A percentile compares a stretch with the other conserved stretches of the same genome.
Conservation (phyloP, 129 eudicot species). For the Sambucus nigra region DNA sequence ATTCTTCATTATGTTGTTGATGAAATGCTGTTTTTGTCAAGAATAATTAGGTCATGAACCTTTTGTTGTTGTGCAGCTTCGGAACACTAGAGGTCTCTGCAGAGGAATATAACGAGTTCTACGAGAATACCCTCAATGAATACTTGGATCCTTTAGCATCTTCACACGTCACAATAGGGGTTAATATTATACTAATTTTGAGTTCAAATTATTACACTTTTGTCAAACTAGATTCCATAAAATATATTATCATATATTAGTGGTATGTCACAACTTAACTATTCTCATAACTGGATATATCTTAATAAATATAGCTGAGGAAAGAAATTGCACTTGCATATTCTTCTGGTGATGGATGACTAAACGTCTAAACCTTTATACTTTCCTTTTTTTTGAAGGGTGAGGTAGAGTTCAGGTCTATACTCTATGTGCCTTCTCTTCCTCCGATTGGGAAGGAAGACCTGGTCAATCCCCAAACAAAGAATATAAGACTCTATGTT, state of each 20-base stretch:
- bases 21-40: not conserved
- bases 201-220: too few relatives aligned
- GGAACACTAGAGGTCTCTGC: conserved; percentile 81
- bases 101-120: conserved; percentile 87
- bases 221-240: not conserved
- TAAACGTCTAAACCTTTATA: not conserved
- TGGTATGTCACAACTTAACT: too few relatives aligned
- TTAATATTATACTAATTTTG: conserved; percentile 5
- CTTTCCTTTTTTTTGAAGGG: conserved; percentile 37
- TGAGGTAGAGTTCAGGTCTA: conserved; percentile 91
- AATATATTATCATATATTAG: not conserved
- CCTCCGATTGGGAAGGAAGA: conserved; percentile 81
- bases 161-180: conserved; percentile 96
- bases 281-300: not conserved
- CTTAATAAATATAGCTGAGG: conserved; percentile 3
- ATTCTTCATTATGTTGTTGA: not conserved
- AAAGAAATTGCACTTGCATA: not conserved
- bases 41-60: conserved; percentile 1
- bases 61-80: conserved; percentile 51
- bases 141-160: conserved; percentile 93
- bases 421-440: conserved; percentile 73
- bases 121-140: conserved; percentile 76
- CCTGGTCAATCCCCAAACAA: conserved; percentile 72
- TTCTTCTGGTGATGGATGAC: not conserved
- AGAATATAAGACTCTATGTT: conserved; percentile 86